Percentiles rank a stretch among this genome's conserved stretches.
These are phyloP conservation scores for Fusarium sp. DNA, from an alignment of 2,329 filamentous ascomycete genomes.

Conservation along the genomic window DNA sequence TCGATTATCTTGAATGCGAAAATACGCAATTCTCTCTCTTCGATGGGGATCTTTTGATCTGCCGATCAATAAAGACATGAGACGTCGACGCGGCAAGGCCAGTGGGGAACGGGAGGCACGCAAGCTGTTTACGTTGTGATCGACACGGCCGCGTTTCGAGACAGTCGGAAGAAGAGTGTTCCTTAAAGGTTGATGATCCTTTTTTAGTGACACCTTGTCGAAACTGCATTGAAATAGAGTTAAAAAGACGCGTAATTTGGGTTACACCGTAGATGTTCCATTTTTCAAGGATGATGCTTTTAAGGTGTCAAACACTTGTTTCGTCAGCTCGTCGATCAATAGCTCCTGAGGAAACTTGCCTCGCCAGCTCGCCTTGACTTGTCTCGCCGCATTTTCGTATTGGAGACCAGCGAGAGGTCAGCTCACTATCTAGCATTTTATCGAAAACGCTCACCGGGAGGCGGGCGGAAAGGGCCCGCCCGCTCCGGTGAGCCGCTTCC, in stretches of 20 bases:
- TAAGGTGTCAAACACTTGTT: background rate
- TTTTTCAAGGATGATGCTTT: background rate
- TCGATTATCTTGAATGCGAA: background rate
- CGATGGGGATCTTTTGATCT: background rate
- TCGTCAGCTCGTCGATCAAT: background rate
- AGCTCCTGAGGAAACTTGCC: background rate
- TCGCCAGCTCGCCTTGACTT: background rate
- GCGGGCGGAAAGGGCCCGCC: background rate
- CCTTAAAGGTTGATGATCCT: background rate
- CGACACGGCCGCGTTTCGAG: background rate
- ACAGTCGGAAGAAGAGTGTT: background rate
- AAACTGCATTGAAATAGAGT: background rate
- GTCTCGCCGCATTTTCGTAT: background rate
- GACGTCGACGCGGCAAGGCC: background rate
- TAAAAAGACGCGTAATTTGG: background rate
- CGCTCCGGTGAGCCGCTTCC: background rate
- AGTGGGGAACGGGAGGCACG: background rate
- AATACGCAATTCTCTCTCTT: slow-evolving; percentile 5
- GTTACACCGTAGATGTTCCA: background rate
- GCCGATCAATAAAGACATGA: slow-evolving; percentile 8
- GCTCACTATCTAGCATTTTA: background rate
- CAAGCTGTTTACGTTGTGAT: background rate
- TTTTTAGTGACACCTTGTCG: background rate
- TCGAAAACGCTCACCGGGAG: background rate
- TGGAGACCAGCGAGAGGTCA: background rate